Evolutionary conservation across 2,329 filamentous ascomycete genomes (phyloP).

Genomic region (Botrytis tulipae): DNA sequence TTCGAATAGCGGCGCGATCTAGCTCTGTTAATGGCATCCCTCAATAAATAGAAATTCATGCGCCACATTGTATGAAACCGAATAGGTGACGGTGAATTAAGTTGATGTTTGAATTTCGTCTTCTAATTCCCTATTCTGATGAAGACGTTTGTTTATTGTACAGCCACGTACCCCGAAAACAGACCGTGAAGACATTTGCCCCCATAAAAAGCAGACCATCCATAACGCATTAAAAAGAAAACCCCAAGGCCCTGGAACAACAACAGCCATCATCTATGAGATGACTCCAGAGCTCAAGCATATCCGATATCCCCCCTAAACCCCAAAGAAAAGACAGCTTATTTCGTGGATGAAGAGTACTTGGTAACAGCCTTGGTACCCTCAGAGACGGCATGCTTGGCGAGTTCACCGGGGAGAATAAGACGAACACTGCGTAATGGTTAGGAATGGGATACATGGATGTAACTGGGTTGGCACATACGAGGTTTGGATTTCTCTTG

Average conservation of each 20-base stretch:
- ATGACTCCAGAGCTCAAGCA: constrained; percentile 48
- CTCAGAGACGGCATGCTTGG: constrained; percentile 99
- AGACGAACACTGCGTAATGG: constrained; percentile 68
- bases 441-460: not conserved
- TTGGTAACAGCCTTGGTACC: constrained; percentile 99
- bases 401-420: constrained; percentile 96
- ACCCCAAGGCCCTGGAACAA: constrained; percentile 36
- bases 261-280: constrained; percentile 34
- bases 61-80: not conserved
- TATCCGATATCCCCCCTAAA: constrained; percentile 53
- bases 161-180: constrained; percentile 68
- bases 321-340: constrained; percentile 58
- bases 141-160: constrained; percentile 58
- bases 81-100: not conserved
- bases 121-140: constrained; percentile 40
- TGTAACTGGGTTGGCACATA: constrained; percentile 42
- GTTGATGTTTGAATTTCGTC: constrained; percentile 29
- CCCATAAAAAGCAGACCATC: constrained; percentile 63
- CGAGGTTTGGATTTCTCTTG: constrained; percentile 98
- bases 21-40: not conserved
- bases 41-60: not conserved
- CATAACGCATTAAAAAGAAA: constrained; percentile 66
- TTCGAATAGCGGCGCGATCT: too few species aligned
- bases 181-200: constrained; percentile 68
- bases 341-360: constrained; percentile 99